Conservation (phyloP, 495 filamentous ascomycete species). For the Terfezia boudieri region DNA sequence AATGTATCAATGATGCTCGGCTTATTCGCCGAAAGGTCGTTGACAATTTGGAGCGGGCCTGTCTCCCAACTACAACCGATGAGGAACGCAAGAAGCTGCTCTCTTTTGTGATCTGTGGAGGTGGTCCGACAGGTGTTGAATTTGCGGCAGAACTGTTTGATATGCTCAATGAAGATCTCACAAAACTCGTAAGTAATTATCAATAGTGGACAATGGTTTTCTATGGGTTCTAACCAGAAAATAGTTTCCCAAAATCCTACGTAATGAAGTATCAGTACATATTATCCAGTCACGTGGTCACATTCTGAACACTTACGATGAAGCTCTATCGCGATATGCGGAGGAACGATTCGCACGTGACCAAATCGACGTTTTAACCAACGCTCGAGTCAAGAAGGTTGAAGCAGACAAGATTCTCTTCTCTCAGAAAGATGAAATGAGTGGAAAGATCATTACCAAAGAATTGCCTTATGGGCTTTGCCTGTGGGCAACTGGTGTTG, state of each 20-base stretch:
- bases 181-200: constrained; percentile 20
- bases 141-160: constrained; percentile 95
- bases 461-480: constrained; percentile 94
- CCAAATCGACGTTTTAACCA: constrained; percentile 71
- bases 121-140: constrained; percentile 77
- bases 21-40: constrained; percentile 75
- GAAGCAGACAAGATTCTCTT: constrained; percentile 64
- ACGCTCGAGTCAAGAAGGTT: constrained; percentile 79
- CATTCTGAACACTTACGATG: constrained; percentile 97
- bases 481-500: constrained; percentile 89
- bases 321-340: constrained; percentile 75
- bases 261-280: constrained; percentile 95
- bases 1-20: constrained; percentile 78
- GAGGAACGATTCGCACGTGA: constrained; percentile 81
- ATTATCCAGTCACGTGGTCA: constrained; percentile 83
- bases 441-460: constrained; percentile 57
- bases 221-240: background rate
- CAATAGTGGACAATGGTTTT: background rate
- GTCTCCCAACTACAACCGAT: constrained; percentile 74
- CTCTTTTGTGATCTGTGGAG: constrained; percentile 86
- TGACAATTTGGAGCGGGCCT: constrained; percentile 80
- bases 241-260: constrained; percentile 67
- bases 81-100: constrained; percentile 69
- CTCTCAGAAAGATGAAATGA: constrained; percentile 45
- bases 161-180: constrained; percentile 85